Conservation (phyloP, 2,329 filamentous ascomycete genomes). For the Phialemoniopsis sp. region DNA sequence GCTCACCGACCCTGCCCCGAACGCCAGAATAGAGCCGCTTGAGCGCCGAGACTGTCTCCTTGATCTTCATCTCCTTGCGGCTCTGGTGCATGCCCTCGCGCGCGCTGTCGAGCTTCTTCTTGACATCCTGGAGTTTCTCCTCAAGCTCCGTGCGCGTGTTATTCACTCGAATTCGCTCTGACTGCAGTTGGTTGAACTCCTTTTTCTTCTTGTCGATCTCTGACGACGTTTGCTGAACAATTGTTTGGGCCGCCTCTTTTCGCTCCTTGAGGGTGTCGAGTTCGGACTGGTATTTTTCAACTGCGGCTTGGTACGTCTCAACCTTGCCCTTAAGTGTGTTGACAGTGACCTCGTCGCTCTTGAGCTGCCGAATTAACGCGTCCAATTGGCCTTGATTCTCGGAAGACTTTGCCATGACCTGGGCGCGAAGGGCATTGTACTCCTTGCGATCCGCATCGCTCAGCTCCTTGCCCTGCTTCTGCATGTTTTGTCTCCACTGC, state of each 20-base stretch:
- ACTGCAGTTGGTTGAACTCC: constrained; percentile 79
- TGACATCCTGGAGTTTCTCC: constrained; percentile 80
- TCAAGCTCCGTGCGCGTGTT: constrained; percentile 85
- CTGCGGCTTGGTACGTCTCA: constrained; percentile 69
- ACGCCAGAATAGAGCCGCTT: constrained; percentile 92
- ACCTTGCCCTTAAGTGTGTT: constrained; percentile 87
- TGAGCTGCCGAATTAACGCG: constrained; percentile 81
- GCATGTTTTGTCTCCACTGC: constrained; percentile 79
- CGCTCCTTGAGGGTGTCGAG: constrained; percentile 65
- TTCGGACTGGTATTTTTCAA: constrained; percentile 71
- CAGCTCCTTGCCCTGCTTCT: constrained; percentile 81
- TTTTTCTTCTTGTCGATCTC: constrained; percentile 90
- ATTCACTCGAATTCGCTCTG: constrained; percentile 75
- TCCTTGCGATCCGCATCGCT: constrained; percentile 84
- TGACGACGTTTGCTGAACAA: constrained; percentile 63
- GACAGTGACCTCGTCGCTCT: constrained; percentile 86
- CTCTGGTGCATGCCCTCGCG: constrained; percentile 83
- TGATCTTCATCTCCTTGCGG: constrained; percentile 72
- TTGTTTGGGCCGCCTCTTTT: constrained; percentile 56
- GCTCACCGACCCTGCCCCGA: constrained; percentile 81
- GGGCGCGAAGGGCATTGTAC: constrained; percentile 78
- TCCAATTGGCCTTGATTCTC: constrained; percentile 79
- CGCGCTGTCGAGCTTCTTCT: constrained; percentile 77
- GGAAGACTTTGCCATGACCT: constrained; percentile 80
- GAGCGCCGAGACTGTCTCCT: constrained; percentile 79